phyloP scores from a whole-genome alignment of 2,329 filamentous ascomycete species.

The Colletotrichum tropicale region DNA sequence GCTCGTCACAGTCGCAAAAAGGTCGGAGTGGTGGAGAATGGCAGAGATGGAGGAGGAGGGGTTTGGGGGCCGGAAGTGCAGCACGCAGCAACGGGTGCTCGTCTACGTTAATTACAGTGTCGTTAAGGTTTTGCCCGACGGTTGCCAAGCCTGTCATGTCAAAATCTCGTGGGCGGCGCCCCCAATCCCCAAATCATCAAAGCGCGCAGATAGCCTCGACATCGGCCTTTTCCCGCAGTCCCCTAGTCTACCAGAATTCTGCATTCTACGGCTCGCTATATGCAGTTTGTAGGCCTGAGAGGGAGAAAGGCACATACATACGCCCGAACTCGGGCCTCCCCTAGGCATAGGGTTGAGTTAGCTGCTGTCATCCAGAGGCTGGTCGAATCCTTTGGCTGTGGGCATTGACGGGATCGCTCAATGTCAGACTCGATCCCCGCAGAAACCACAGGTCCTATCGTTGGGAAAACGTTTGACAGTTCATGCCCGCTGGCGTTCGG shows the following conservation, averaged over 20 bases:
- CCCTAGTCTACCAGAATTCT: background rate
- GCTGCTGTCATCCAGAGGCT: background rate
- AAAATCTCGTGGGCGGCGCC: background rate
- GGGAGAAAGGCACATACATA: background rate
- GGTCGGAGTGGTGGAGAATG: constrained; percentile 7
- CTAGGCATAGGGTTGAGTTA: background rate
- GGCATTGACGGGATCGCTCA: background rate
- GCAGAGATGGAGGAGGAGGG: background rate
- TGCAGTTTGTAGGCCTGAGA: background rate
- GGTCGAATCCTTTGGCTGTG: background rate
- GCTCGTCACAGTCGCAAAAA: background rate
- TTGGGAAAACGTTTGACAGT: background rate
- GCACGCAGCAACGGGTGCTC: background rate
- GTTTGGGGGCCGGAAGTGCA: background rate
- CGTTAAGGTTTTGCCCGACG: constrained; percentile 4
- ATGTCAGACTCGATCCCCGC: background rate
- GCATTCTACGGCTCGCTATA: background rate
- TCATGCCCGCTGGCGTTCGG: background rate
- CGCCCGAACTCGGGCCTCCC: background rate
- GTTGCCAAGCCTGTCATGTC: constrained; percentile 6
- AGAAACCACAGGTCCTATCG: background rate
- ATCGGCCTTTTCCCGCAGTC: background rate
- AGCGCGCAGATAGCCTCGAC: background rate
- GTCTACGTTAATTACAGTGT: background rate
- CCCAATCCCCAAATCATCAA: background rate